Evolutionary conservation across 108 stramenopile genomes (phyloP), one percentile per base, ranked within the genome.

Genomic region (Pseudonitzschia delicatissima): DNA sequence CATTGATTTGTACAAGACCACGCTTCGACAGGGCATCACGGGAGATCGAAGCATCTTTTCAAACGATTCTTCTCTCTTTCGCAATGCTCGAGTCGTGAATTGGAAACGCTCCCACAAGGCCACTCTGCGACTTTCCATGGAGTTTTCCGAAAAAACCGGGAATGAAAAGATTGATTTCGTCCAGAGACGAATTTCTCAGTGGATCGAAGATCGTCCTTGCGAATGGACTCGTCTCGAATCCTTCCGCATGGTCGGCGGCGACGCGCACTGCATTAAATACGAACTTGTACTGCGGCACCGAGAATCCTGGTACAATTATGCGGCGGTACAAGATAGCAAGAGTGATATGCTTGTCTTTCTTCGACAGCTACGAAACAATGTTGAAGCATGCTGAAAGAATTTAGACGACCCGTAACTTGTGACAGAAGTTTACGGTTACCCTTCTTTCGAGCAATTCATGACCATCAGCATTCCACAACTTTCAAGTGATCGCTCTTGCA

Each of bases 41-140:
- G 84, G 88, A 28, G 88, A 93, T 61, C 79, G 73, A 1, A 81
- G 87, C 28, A 87, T 82, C 0, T 78, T 78, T 42, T 74, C 84
- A 23, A 93, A 93, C 62, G 78, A 87, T 20, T 74, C 81, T n/a
- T 3, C 32, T 11, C 20, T 55, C 4, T 70, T 93, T 4, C 83
- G 85, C 9, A 45, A 47, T 15, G 50, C 67, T 13, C 40, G 87
- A 57, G 83, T 93, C 64, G 84, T 87, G 45, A 90, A 90, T 58
- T 76, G 79, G 45, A 83, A 81, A 11, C 64, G 87, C 55, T 90
- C 87, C 12, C 82, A 83, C 4, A 85, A 85, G 57, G 82, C 85
- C 0, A 68, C 63, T 2, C 45, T 86, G 15, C 60, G 36, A 20
- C 57, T 88, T 9, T 27, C 62, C 4, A 63, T 90, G 42, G 90